Base-by-base conservation (phyloP, 805 yeast genomes). In the Pichia occidentalis region DNA sequence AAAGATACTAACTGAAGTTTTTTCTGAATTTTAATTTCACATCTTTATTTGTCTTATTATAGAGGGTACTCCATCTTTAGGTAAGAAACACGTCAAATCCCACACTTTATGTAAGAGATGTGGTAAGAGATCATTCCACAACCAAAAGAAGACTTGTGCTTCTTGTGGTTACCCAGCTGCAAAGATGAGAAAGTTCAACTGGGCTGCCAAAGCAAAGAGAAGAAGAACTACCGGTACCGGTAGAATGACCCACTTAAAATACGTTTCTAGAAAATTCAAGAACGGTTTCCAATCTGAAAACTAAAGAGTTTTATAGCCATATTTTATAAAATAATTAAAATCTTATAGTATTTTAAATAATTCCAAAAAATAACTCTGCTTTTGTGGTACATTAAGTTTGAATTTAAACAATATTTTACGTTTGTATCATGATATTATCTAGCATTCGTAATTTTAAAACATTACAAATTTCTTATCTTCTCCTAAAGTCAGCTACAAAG, bases 41-140 rank as follows among this genome's bases (percentile, higher is more conserved):
- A n/a, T n/a, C n/a, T n/a, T n/a, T n/a, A n/a, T n/a, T 26, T 29
- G 30, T 60, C 63, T 34, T 45, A 42, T 46, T 49, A 54, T 61
- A 77, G 95, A 90, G 87, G 98, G 98, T 85, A 90, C 98, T 73
- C 96, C 97, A 76, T 86, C 97, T 71, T 82, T 86, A 80, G 98
- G 98, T 81, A 90, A 90, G 79, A 87, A 92, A 74, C 97, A 92
- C 85, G 88, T 85, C 90, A 92, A 92, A 78, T 83, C 97, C 68
- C 98, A 92, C 86, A 83, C 94, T 68, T 77, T 88, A 73, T 92
- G 98, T 81, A 86, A 84, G 79, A 83, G 95, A 83, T 92, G 98
- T 79, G 97, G 97, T 66, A 75, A 78, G 67, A 95, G 97, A 78
- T 82, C 96, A 49, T 90, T 90, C 95, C 97, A 92, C 77, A 74